Evolutionary conservation across 345 rosid species (phyloP), one percentile per base, ranked within the genome.

Genomic region (Salix purpurea): DNA sequence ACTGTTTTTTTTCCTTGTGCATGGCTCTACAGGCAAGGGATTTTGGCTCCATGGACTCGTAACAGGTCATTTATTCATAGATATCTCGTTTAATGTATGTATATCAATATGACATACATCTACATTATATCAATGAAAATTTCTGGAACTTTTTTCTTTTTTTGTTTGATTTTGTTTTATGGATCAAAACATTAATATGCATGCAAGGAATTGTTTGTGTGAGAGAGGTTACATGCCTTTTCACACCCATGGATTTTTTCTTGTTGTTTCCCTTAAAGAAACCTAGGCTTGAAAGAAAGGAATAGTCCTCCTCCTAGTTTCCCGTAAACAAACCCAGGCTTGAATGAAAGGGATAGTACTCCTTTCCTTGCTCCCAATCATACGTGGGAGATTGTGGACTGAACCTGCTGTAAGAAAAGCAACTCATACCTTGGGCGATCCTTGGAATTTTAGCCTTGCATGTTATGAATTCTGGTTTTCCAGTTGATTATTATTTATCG

Each of bases 1-100:
- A 89, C 90, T 73, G 78, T 90, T 21, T 74, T 86, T n/a, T 95
- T 95, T 84, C 89, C 94, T 37, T 95, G 97, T 68, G 87, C 88
- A 39, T 95, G 99, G 97, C 84, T 91, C 73, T 76, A 89, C 77
- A 91, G 97, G 79, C 99, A 91, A 85, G 96, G 97, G 75, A 79
- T 93, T 70, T 84, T 95, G 71, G 83, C 88, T 73, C 97, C 97
- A 6, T 93, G 97, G 96, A 83, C 88, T 78, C 90, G 92, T 76
- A 91, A 86, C 81, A 89, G 94, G 94, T 90, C 56, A 61, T 78
- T 71, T 72, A 75, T 83, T 69, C 30, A 67, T 50, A 21, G 40
- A 19, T 37, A 58, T 67, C 73, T 79, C 42, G 71, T 73, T 72
- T 74, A 40, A 62, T 69, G 60, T 23, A 54, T n/a, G 4, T 19